Evolutionary conservation across 768 basidiomycete species (phyloP), one percentile per base, ranked within the genome.

Genomic region (Suillus ampliporus): DNA sequence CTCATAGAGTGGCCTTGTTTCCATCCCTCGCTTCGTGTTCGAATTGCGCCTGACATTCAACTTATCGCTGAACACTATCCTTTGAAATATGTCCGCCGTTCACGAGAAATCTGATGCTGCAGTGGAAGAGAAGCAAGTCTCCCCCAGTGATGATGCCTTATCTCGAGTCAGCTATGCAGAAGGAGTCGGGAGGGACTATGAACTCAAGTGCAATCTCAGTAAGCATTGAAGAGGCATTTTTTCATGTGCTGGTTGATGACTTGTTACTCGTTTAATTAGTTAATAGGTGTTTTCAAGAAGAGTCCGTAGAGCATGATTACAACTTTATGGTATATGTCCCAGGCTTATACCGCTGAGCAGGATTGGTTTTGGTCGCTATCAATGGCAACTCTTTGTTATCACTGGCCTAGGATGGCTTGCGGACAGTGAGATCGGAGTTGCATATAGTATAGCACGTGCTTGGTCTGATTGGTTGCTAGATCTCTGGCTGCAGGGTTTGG

Each of bases 281-380:
- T 63, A 83, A 83, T 67, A 74, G 74, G 61, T 80, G 79, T 65
- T 64, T 83, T 69, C 81, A 83, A 67, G 74, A 80, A 44, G 82
- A 83, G 81, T 82, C 38, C 14, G 76, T 71, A 15, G 37, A 61
- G 57, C 51, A 43, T n/a, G n/a, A 21, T n/a, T 35, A 5, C n/a
- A 28, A 3, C 44, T 35, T 15, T 7, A 21, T 35, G 6, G 6
- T 31, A 51, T 15, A 34, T n/a, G 54, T 59, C 64, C 47, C 60
- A 56, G 21, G 13, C 35, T 57, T 58, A 65, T 57, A 21, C 15
- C 13, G 35, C 28, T 10, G 40, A 13, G 52, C 67, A 83, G 82
- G 62, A 82, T 84, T 52, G 82, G 83, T 54, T 84, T 81, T 46
- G 83, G 83, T 15, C 77, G 75, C 46, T 84, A 84, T 71, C 83